Evolutionary conservation across 352 stramenopile genomes (phyloP), one percentile per base, ranked within the genome.

Genomic region (Pythium graminicola): DNA sequence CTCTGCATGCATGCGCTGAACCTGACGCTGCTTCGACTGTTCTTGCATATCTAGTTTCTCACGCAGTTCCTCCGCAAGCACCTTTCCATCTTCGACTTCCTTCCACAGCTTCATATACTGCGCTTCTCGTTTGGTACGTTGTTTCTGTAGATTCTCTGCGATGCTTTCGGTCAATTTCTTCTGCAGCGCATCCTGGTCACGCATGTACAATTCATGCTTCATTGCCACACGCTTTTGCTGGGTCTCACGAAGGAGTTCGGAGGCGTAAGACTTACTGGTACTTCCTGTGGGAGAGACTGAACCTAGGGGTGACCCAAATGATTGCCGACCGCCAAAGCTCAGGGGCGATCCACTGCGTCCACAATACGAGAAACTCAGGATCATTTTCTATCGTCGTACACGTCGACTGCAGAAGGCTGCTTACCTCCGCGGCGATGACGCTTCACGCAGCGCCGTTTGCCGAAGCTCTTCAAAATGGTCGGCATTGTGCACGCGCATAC

Each of bases 161-260:
- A 86, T 84, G n/a, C 62, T 67, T 24, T 82, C 72, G 0, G 69
- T 53, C 8, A 89, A 52, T 31, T 89, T 83, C 36, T 78, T 76
- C 41, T 76, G 63, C 48, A 81, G 63, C 9, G 61, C 69, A 28
- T 86, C 74, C 48, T 86, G 76, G 49, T 89, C 79, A 38, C 78
- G 79, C 51, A 71, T 59, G 55, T 89, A 84, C 24, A 87, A 48
- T 50, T 87, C 79, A 50, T 89, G 72, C 50, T 89, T 89, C 70
- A 87, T 81, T 2, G 64, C 24, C 50, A 87, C 69, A 11, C 79
- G 76, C 76, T 84, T 85, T 67, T 89, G 67, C 35, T 86, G 73
- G 0, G 75, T 85, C 54, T 85, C 73, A 5, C 73, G 74, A 16
- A 77, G 72, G 16, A 89, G 40, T 48, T 77, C 72, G 0, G 70